A percentile compares a stretch with the other conserved stretches of the same genome.
Evolutionary conservation across 441 rosid genomes (phyloP).

Genomic region (Pelargonium citronellum): DNA sequence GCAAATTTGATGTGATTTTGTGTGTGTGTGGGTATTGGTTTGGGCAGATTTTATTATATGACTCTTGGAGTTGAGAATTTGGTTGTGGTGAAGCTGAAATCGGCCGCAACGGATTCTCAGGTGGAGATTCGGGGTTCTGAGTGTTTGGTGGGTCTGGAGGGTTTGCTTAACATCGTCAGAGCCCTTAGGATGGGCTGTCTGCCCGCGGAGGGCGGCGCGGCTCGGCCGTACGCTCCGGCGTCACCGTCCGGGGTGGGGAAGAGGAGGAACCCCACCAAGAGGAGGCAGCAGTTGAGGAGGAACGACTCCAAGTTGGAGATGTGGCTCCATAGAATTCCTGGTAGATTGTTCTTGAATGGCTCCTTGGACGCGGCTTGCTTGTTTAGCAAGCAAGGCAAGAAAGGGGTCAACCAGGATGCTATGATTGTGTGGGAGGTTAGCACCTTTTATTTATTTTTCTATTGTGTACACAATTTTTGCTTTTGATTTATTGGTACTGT

Average conservation of each 20-base stretch:
- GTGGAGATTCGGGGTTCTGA: not conserved
- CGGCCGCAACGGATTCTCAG: conserved; percentile 4
- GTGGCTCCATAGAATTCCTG: conserved; percentile 10
- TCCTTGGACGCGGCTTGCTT: conserved; percentile 7
- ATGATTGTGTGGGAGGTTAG: conserved; percentile 7
- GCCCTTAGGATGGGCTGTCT: conserved; percentile 6
- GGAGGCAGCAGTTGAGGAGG: conserved; percentile 8
- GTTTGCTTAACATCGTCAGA: conserved; percentile 1
- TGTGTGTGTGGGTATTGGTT: not conserved
- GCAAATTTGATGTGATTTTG: conserved; percentile 2
- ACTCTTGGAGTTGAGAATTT: not conserved
- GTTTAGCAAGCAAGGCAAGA: conserved; percentile 8
- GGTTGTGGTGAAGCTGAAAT: conserved; percentile 2
- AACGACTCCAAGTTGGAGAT: conserved; percentile 5
- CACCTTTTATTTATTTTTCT: not conserved
- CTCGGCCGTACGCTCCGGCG: conserved; percentile 1
- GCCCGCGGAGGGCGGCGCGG: not conserved
- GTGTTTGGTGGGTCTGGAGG: conserved; percentile 10
- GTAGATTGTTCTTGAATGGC: conserved; percentile 8
- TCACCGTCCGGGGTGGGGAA: conserved; percentile 9
- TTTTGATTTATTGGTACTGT: not conserved
- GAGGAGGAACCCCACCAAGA: not conserved
- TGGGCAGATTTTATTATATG: not conserved
- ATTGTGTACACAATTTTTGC: not conserved
- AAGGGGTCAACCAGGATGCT: conserved; percentile 5